Conservation (phyloP, 148 eudicot species). For the Camellia lanceoleosa region DNA sequence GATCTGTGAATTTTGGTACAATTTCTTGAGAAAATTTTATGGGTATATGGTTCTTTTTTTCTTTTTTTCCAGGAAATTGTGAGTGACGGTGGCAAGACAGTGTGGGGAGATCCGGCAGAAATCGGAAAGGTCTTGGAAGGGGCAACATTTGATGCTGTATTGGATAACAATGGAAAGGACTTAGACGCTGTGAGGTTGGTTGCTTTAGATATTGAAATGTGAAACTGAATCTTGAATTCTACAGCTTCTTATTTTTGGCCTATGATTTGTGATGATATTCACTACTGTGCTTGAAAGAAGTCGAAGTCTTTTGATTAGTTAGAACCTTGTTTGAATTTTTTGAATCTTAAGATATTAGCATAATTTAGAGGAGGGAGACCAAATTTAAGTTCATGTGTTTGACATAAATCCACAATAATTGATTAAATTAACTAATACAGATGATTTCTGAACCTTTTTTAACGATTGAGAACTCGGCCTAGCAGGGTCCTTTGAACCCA, state of each 20-base stretch:
- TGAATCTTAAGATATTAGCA: neutral
- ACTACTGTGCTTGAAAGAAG: neutral
- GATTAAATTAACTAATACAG: neutral
- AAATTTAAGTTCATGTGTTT: neutral
- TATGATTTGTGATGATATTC: neutral
- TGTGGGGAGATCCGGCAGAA: conserved; percentile 87
- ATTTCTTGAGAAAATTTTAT: conserved; percentile 4
- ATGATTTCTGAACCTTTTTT: neutral
- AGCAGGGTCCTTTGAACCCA: too few species aligned
- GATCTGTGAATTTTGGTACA: neutral
- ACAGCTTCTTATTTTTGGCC: neutral
- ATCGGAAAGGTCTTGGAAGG: conserved; percentile 69
- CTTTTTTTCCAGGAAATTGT: conserved; percentile 60
- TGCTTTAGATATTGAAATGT: neutral
- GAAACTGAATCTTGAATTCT: neutral
- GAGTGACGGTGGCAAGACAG: conserved; percentile 78
- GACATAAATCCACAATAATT: neutral
- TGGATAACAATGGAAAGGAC: conserved; percentile 97
- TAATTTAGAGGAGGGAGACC: neutral
- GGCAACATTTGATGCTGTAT: conserved; percentile 66
- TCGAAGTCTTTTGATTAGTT: neutral
- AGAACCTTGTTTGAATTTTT: neutral
- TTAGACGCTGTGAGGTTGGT: conserved; percentile 84
- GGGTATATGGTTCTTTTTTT: conserved; percentile 3
- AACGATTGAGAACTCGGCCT: too few species aligned